Base-by-base conservation (phyloP, 306 rosid genomes). In the Medicago ruthenica region DNA sequence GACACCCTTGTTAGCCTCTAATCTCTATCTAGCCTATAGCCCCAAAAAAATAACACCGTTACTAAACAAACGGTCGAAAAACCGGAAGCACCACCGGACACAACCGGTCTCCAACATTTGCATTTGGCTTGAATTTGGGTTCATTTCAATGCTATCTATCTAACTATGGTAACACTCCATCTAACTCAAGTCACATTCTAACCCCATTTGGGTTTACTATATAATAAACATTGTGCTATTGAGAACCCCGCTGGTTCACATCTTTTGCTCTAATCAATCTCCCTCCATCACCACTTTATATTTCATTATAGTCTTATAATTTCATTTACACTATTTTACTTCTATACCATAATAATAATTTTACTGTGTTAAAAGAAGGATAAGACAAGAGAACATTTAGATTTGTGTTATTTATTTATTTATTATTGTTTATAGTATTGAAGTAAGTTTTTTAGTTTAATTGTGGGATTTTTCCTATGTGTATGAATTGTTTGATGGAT, bases 131-230 rank as follows among this genome's bases (percentile, higher is more conserved):
- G 86, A 75, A 91, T 85, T 91, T 89, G 71, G 75, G 83, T 75
- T 85, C 83, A 89, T 91, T 87, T 86, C 85, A 77, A 81, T 14
- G 67, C 44, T 14, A 70, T 63, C 44, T 14, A 70, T 63, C 62
- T 58, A 85, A 84, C 82, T 60, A 75, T 62, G 55, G 79, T 80
- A 80, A 37, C 65, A 47, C 54, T 20, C 63, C 42, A 76, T 76
- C 86, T 85, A 89, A 91, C 97, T 92, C 87, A 45, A 78, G 97
- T 91, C 81, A 91, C 67, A 79, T 82, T 81, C 74, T 87, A 89
- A 89, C 92, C 80, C 83, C 50, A 53, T 76, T 86, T 70, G 62
- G 79, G 89, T 75, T 88, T 86, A 88, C 86, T 15, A 6, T 15
- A 50, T 50, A 50, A 87, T 87, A 91, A 78, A 76, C 83, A 48